These are phyloP conservation scores for Apiotrichum akiyoshidainum DNA, from an alignment of 1,284 basidiomycete species.

Conservation along the genomic window DNA sequence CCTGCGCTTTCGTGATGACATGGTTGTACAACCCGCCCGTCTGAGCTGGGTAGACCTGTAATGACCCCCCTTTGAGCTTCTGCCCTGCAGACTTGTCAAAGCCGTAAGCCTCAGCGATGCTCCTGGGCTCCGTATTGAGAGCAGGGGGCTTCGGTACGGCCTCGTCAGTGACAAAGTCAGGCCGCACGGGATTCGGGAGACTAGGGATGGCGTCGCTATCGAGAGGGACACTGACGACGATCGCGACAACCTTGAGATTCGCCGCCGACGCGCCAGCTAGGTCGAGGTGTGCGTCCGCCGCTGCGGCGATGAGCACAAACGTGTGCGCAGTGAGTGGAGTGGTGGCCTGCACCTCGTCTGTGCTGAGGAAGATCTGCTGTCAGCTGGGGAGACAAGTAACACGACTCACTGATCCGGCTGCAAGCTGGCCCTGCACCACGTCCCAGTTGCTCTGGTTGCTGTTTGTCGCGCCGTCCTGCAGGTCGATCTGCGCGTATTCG, in stretches of 20 bases:
- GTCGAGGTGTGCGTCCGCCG: conserved; percentile 6
- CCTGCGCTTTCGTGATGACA: background rate
- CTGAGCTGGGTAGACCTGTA: background rate
- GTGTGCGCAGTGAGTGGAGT: conserved; percentile 16
- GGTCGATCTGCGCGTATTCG: conserved; percentile 19
- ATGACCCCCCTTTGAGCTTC: background rate
- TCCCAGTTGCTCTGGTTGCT: conserved; percentile 9
- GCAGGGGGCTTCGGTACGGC: background rate
- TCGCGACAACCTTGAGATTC: conserved; percentile 13
- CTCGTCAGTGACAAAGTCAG: conserved; percentile 13
- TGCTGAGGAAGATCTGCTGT: conserved; percentile 19
- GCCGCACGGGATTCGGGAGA: conserved; percentile 30
- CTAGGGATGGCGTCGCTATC: background rate
- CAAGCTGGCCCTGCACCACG: background rate
- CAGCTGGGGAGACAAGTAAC: background rate
- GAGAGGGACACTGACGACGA: conserved; percentile 25
- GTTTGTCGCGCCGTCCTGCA: background rate
- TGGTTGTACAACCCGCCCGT: background rate
- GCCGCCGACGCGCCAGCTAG: conserved; percentile 8
- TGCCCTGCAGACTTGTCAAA: background rate
- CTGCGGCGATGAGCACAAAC: conserved; percentile 19
- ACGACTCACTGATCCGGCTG: conserved; percentile 4
- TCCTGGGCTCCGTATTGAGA: background rate
- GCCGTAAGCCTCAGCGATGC: conserved; percentile 7
- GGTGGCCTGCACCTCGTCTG: conserved; percentile 15